phyloP scores from a whole-genome alignment of 106 monocot genomes.

The Acanthochlamys bracteata region DNA sequence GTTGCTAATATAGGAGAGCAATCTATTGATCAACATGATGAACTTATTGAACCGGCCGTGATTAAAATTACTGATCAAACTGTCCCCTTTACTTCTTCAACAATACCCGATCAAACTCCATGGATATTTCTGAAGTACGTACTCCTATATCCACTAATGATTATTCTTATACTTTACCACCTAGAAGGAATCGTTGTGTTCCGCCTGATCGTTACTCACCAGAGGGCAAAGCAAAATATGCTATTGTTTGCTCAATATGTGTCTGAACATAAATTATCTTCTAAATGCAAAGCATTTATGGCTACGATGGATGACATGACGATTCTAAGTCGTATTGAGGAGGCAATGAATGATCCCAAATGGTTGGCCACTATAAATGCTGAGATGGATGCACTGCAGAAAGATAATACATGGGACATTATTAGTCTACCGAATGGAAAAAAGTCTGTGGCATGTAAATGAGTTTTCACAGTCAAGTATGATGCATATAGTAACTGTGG shows the following conservation, averaged over 20 bases:
- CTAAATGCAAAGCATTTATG: background rate
- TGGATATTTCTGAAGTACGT: background rate
- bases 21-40: no score
- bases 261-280: background rate
- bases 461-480: background rate
- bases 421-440: background rate
- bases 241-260: background rate
- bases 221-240: background rate
- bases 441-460: background rate
- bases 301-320: no score
- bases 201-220: no score
- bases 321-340: background rate
- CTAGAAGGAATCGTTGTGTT: background rate
- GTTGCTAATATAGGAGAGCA: no score
- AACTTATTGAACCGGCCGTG: no score
- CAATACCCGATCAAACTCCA: no score
- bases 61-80: no score
- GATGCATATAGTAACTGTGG: background rate
- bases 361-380: background rate
- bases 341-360: conserved; percentile 1
- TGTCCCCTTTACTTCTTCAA: no score
- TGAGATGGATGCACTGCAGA: background rate
- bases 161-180: background rate
- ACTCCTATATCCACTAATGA: no score
- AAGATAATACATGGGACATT: conserved; percentile 7